These are phyloP conservation scores for Coccomyxa subellipsoidea DNA, from an alignment of 163 green algal genomes.

Conservation along the genomic window DNA sequence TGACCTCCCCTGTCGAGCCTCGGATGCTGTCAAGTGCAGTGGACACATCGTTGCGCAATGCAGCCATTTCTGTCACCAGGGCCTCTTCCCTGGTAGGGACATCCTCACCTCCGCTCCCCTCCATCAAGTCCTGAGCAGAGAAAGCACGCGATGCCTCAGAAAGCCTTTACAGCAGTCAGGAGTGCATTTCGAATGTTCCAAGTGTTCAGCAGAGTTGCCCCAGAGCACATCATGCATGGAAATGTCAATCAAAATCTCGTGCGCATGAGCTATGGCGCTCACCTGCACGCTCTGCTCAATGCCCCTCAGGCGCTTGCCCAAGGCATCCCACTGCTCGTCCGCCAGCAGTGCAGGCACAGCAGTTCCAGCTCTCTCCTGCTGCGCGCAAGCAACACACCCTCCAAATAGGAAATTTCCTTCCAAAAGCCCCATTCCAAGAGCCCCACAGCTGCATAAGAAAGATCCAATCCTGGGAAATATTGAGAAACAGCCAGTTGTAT, in stretches of 20 bases:
- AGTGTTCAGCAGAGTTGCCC: too few relatives aligned
- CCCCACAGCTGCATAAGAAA: background rate
- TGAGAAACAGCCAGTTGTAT: too few relatives aligned
- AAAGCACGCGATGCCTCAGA: background rate
- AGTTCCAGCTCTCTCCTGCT: background rate
- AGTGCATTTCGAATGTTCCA: too few relatives aligned
- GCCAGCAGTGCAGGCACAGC: conserved; percentile 27
- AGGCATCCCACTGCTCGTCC: conserved; percentile 53
- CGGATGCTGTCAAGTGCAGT: background rate
- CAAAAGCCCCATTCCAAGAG: background rate
- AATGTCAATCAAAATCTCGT: too few relatives aligned
- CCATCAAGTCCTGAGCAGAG: background rate
- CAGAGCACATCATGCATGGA: too few relatives aligned
- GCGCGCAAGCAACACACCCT: background rate
- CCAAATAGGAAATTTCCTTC: background rate
- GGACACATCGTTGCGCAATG: background rate
- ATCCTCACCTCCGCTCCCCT: background rate
- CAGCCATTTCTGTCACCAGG: background rate
- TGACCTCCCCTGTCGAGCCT: background rate
- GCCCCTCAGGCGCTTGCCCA: conserved; percentile 42
- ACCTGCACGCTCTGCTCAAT: conserved; percentile 11
- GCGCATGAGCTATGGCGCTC: background rate
- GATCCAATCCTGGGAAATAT: too few relatives aligned
- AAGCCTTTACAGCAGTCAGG: too few relatives aligned
- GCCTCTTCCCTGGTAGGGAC: background rate